Evolutionary conservation across 2,329 filamentous ascomycete genomes (phyloP).

Genomic region (Pestalotiopsis sp.): DNA sequence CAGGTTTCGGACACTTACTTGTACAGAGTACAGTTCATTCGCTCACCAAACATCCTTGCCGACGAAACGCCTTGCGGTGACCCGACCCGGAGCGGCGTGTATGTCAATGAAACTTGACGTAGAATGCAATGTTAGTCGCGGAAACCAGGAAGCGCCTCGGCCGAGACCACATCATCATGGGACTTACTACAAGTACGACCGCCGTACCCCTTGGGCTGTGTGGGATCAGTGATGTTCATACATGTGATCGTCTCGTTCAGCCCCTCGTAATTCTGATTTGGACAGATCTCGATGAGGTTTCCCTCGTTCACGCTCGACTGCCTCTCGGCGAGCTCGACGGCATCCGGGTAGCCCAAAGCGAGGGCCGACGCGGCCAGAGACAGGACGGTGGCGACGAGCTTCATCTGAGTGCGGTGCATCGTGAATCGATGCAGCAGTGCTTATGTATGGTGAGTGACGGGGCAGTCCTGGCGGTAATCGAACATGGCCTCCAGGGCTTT

Average conservation of each 20-base stretch:
- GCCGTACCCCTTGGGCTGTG: slow-evolving; percentile 1
- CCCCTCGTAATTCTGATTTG: slow-evolving; percentile 6
- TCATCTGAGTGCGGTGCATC: neutral
- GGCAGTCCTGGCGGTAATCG: neutral
- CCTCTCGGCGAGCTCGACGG: neutral
- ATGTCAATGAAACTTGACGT: neutral
- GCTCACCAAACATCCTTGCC: slow-evolving; percentile 5
- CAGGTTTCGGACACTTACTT: slow-evolving; percentile 7
- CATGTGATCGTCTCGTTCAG: slow-evolving; percentile 1
- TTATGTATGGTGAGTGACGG: too few relatives aligned
- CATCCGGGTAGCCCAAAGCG: neutral
- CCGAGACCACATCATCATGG: neutral
- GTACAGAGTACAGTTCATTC: slow-evolving; percentile 16
- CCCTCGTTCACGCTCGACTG: neutral
- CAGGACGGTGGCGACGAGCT: neutral
- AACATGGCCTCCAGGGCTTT: neutral
- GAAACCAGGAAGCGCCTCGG: neutral
- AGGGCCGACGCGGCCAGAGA: neutral
- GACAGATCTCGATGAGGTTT: slow-evolving; percentile 5
- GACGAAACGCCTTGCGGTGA: slow-evolving; percentile 15
- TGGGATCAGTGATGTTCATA: slow-evolving; percentile 9
- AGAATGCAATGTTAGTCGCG: neutral
- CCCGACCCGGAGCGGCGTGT: slow-evolving; percentile 10
- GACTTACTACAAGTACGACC: slow-evolving; percentile 10
- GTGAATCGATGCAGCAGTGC: neutral